Evolutionary conservation across 306 rosid genomes (phyloP).

Genomic region (Fagus sylvatica): DNA sequence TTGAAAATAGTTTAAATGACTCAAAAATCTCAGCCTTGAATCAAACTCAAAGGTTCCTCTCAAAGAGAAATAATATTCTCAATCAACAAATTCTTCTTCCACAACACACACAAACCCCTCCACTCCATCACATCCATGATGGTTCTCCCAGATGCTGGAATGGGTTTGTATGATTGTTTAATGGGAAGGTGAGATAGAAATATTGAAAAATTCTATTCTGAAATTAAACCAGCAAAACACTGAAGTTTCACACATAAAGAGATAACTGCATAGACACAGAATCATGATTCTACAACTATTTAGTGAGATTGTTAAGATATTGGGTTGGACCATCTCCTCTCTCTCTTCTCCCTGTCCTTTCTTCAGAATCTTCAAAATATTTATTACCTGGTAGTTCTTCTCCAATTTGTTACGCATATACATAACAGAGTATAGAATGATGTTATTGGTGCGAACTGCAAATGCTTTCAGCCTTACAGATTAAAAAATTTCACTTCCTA

Average conservation of each 20-base stretch:
- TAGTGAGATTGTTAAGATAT: not conserved
- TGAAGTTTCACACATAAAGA: not conserved
- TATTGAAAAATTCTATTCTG: not conserved
- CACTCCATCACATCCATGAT: not conserved
- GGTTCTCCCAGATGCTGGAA: no score
- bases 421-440: no score
- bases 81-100: not conserved
- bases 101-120: not conserved
- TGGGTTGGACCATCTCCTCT: not conserved
- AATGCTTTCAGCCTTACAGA: constrained; percentile 5
- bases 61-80: no score
- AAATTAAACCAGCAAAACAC: not conserved
- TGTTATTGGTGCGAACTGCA: constrained; percentile 8
- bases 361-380: not conserved
- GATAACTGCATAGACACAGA: not conserved
- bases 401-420: constrained; percentile 6
- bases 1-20: no score
- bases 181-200: not conserved
- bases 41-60: no score
- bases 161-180: not conserved
- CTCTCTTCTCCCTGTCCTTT: not conserved
- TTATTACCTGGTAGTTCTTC: not conserved
- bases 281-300: not conserved
- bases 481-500: constrained; percentile 12
- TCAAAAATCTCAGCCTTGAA: no score